These are phyloP conservation scores for Aspergillus steynii DNA, from an alignment of 495 filamentous ascomycete species.

Conservation along the genomic window DNA sequence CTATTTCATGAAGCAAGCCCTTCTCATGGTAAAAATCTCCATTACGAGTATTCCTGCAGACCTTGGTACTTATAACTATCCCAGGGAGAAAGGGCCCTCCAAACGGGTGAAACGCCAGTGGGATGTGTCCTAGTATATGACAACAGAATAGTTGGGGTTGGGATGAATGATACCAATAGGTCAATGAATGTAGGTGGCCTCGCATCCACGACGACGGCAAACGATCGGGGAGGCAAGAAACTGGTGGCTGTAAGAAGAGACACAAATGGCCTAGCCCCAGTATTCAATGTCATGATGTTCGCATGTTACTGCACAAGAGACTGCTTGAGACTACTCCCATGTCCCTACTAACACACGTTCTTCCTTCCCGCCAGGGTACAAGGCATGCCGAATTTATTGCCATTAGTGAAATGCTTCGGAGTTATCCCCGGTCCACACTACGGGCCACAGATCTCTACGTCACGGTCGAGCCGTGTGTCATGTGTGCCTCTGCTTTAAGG, in stretches of 20 bases:
- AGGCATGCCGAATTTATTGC: slow-evolving; percentile 93
- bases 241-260: neutral
- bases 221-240: neutral
- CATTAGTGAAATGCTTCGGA: slow-evolving; percentile 60
- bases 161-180: slow-evolving; percentile 95
- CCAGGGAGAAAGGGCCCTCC: slow-evolving; percentile 78
- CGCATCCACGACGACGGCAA: neutral
- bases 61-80: slow-evolving; percentile 12
- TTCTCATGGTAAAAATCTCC: slow-evolving; percentile 58
- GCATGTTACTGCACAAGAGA: neutral
- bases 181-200: slow-evolving; percentile 64
- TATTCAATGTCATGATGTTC: neutral
- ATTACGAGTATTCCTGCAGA: neutral
- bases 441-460: slow-evolving; percentile 82
- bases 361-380: slow-evolving; percentile 63
- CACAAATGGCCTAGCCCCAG: neutral
- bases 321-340: neutral
- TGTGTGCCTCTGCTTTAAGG: slow-evolving; percentile 92
- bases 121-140: slow-evolving; percentile 88
- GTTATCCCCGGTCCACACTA: slow-evolving; percentile 60
- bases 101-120: slow-evolving; percentile 86
- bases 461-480: slow-evolving; percentile 95
- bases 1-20: slow-evolving; percentile 68
- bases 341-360: neutral
- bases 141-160: slow-evolving; percentile 71